Evolutionary conservation across 2,329 filamentous ascomycete species (phyloP).

Genomic region (Diaporthe sp.): DNA sequence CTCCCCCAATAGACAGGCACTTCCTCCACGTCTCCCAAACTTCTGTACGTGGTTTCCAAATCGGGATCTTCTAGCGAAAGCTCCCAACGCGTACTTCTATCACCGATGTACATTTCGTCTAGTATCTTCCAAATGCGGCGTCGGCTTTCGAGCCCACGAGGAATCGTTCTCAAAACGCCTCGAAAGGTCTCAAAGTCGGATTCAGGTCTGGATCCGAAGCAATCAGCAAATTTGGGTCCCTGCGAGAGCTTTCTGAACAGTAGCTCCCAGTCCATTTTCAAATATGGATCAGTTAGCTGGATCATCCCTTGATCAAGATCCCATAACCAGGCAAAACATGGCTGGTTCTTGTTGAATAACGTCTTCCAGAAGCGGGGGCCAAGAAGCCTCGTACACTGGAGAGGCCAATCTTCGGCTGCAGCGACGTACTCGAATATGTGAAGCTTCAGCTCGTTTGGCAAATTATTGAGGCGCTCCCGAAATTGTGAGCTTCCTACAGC

Average conservation of each 20-base stretch:
- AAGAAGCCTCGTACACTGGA: background rate
- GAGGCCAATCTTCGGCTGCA: background rate
- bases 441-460: background rate
- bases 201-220: background rate
- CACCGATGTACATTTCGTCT: background rate
- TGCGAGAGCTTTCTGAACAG: background rate
- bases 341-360: background rate
- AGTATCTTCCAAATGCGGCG: background rate
- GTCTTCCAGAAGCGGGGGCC: background rate
- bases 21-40: background rate
- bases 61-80: background rate
- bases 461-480: background rate
- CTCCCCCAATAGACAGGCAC: background rate
- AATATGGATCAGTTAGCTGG: background rate
- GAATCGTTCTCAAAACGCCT: background rate
- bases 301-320: background rate
- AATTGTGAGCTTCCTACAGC: background rate
- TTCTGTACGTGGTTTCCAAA: background rate
- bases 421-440: background rate
- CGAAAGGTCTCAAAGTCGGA: background rate
- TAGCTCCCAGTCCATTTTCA: background rate
- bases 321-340: background rate
- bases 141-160: background rate
- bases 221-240: background rate
- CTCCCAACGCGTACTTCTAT: background rate